Evolutionary conservation across 176 grass and related monocot genomes (phyloP), one percentile per base, ranked within the genome.

Genomic region (Aegilops sharonensis): DNA sequence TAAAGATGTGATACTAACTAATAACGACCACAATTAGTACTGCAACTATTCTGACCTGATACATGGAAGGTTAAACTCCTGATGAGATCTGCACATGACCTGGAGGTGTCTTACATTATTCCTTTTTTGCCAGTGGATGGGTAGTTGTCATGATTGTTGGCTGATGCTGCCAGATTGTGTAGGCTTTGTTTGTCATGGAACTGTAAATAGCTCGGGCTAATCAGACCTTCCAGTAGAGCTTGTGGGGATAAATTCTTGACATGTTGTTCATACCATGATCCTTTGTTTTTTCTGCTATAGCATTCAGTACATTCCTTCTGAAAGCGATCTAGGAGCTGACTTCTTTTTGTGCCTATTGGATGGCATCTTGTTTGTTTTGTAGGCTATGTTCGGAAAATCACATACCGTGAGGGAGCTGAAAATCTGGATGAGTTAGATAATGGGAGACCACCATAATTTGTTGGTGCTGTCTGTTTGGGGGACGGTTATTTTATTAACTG

Each of bases 311-410:
- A 14, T 91, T 84, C 15, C 9, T 50, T 9, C 9, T 47, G 10
- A 17, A 0, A 4, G 25, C 62, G 30, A 37, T 66, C 40, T 68
- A 68, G 37, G 12, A 6, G 4, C 80, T 87, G 45, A 92, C 80
- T 79, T 83, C 12, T 45, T 86, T 27, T 50, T 62, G 50, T 75
- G 21, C 63, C n/a, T 68, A 4, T 81, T 23, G 68, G 14, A 50
- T 0, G 50, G 72, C 67, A 48, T 72, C 56, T 86, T 86, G 52
- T 88, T 84, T 52, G 11, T 86, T 90, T 32, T 91, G 86, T 52
- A 99, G 94, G 97, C 63, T 99, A 94, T 83, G 97, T 99, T 18
- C 87, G 90, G 89, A 99, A 99, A 91, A 94, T 97, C 77, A 99
- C 94, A 77, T 90, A 20, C 25, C 80, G 90, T 10, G 85, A 91